Evolutionary conservation across 164 flowering plant genomes (phyloP).

Genomic region (Magnolia sinica): DNA sequence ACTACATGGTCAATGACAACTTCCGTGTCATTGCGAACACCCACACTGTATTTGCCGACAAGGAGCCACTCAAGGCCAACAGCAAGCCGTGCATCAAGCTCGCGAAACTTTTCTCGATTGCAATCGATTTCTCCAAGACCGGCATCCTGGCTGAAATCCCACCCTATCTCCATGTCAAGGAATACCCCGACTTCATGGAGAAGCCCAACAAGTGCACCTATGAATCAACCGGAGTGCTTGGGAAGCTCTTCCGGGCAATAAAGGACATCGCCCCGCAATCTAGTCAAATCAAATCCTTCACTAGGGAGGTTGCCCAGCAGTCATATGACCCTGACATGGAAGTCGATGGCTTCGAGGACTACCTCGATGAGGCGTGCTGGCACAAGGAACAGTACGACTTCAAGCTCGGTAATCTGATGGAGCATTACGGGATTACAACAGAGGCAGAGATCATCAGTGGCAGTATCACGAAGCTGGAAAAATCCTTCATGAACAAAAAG

Average conservation of each 20-base stretch:
- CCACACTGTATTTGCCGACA: slow-evolving; percentile 71
- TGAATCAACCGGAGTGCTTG: slow-evolving; percentile 34
- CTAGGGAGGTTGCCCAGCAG: slow-evolving; percentile 44
- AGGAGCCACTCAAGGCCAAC: slow-evolving; percentile 40
- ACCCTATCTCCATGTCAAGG: slow-evolving; percentile 38
- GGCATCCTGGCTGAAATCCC: slow-evolving; percentile 78
- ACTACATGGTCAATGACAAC: slow-evolving; percentile 79
- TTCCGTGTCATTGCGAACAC: slow-evolving; percentile 81
- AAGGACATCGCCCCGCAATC: slow-evolving; percentile 38
- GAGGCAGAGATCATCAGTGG: slow-evolving; percentile 82
- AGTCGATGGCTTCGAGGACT: slow-evolving; percentile 61
- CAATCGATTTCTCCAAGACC: slow-evolving; percentile 86
- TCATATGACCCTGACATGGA: slow-evolving; percentile 76
- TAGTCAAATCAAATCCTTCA: slow-evolving; percentile 37
- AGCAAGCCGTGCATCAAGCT: slow-evolving; percentile 54
- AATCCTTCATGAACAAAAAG: slow-evolving; percentile 43
- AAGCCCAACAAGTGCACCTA: slow-evolving; percentile 71
- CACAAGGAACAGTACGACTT: slow-evolving; percentile 59
- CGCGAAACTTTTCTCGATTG: slow-evolving; percentile 61
- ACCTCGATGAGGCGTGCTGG: slow-evolving; percentile 56
- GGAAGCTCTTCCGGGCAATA: slow-evolving; percentile 53
- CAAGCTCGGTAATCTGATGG: slow-evolving; percentile 72
- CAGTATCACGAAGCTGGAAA: slow-evolving; percentile 51
- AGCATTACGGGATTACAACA: slow-evolving; percentile 66
- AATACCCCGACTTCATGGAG: slow-evolving; percentile 90